Conservation (phyloP, 345 rosid species). For the Citrus mangshanensis region DNA sequence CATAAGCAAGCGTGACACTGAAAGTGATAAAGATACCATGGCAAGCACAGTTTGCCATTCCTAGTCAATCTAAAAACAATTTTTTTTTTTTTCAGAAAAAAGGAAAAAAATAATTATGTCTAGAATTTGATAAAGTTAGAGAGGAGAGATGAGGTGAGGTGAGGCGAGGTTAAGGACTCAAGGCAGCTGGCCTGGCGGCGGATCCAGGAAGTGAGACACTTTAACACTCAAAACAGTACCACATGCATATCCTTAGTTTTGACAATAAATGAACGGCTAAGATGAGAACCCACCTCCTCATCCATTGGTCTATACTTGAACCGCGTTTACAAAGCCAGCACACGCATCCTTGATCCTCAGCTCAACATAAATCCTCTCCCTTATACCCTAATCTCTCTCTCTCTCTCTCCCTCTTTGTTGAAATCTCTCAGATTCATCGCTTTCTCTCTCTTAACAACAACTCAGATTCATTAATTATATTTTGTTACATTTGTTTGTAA, state of each 20-base stretch:
- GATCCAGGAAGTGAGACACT: constrained; percentile 17
- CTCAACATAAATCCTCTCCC: constrained; percentile 10
- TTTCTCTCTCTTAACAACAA: not conserved
- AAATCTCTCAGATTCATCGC: constrained; percentile 10
- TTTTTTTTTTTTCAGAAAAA: no score
- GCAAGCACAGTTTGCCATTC: not conserved
- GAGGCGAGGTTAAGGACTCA: not conserved
- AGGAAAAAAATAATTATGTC: no score
- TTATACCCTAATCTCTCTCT: constrained; percentile 24
- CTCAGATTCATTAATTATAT: constrained; percentile 19
- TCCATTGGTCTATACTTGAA: constrained; percentile 27
- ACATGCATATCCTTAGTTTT: constrained; percentile 5
- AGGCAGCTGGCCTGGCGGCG: constrained; percentile 24
- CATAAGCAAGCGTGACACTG: not conserved
- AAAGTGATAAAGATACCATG: not conserved
- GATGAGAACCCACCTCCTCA: constrained; percentile 6
- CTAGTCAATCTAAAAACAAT: not conserved
- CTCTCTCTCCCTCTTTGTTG: not conserved
- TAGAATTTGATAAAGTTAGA: no score
- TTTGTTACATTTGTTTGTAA: not conserved
- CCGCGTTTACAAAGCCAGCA: constrained; percentile 31
- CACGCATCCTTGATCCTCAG: constrained; percentile 14
- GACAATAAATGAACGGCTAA: constrained; percentile 22
- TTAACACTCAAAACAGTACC: constrained; percentile 1
- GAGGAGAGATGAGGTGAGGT: no score